phyloP scores from a whole-genome alignment of 2,329 filamentous ascomycete species.

The Claviceps citrina region DNA sequence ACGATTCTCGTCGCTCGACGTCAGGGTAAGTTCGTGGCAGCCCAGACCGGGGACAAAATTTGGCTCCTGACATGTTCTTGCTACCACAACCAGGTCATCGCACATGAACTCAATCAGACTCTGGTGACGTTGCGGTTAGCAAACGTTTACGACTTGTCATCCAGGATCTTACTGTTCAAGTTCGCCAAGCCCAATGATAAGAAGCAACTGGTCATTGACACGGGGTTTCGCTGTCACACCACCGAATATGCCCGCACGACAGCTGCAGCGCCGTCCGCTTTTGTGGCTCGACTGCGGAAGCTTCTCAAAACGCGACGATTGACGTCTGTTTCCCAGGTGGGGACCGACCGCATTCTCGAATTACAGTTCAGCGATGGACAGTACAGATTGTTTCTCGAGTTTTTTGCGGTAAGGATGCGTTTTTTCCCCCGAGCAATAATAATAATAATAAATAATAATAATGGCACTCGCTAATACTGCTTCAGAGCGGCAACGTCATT shows the following conservation, averaged over 20 bases:
- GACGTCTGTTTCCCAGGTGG: slow-evolving; percentile 68
- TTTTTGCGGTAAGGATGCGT: slow-evolving; percentile 50
- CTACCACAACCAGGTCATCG: slow-evolving; percentile 54
- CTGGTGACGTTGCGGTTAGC: slow-evolving; percentile 68
- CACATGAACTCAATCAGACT: slow-evolving; percentile 70
- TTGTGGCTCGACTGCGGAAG: slow-evolving; percentile 75
- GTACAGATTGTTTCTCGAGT: slow-evolving; percentile 80
- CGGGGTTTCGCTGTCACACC: slow-evolving; percentile 87
- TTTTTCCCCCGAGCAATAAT: no score
- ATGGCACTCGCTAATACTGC: not conserved
- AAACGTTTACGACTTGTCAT: slow-evolving; percentile 92
- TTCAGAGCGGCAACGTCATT: slow-evolving; percentile 74
- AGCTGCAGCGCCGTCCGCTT: slow-evolving; percentile 66
- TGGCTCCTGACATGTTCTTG: slow-evolving; percentile 4
- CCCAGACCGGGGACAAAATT: slow-evolving; percentile 1
- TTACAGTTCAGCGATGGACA: slow-evolving; percentile 83
- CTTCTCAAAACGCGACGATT: slow-evolving; percentile 74
- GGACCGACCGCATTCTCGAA: slow-evolving; percentile 85
- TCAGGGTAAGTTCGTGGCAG: slow-evolving; percentile 36
- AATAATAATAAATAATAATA: not conserved
- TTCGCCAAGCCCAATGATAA: slow-evolving; percentile 81
- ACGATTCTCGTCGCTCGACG: slow-evolving; percentile 63
- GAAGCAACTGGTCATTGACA: slow-evolving; percentile 83
- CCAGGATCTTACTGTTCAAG: slow-evolving; percentile 89
- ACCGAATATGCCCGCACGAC: slow-evolving; percentile 82